Conservation (phyloP, 306 rosid genomes). For the Trifolium dubium region DNA sequence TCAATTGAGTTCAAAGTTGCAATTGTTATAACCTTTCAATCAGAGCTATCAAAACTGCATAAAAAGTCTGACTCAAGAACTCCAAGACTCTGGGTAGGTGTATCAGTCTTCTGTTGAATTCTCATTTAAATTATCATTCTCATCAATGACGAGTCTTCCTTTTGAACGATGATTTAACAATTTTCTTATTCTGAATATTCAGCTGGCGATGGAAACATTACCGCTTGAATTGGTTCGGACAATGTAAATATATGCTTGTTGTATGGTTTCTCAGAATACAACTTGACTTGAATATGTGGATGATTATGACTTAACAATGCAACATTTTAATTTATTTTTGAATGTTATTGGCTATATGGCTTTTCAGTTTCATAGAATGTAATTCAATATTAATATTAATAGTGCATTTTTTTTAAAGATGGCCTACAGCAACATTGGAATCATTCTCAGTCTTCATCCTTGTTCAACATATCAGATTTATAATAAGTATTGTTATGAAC, state of each 20-base stretch:
- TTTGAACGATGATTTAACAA: constrained; percentile 26
- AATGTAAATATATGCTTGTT: constrained; percentile 45
- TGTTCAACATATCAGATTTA: too few relatives aligned
- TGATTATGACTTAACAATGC: constrained; percentile 10
- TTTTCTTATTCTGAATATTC: constrained; percentile 36
- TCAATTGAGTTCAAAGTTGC: constrained; percentile 85
- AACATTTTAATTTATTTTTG: constrained; percentile 22
- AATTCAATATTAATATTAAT: background rate
- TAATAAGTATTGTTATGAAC: too few relatives aligned
- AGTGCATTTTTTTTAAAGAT: background rate
- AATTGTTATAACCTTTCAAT: constrained; percentile 71
- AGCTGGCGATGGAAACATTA: constrained; percentile 84
- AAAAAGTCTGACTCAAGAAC: constrained; percentile 74
- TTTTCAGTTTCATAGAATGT: constrained; percentile 28
- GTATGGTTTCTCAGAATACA: constrained; percentile 11
- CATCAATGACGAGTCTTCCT: constrained; percentile 17
- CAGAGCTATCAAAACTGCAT: constrained; percentile 74
- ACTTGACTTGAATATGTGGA: background rate
- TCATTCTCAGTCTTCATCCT: background rate
- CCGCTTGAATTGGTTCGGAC: constrained; percentile 83
- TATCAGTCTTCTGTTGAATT: background rate
- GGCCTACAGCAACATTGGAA: background rate
- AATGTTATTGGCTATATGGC: constrained; percentile 14
- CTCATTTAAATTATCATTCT: background rate
- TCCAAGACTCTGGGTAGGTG: constrained; percentile 88